Evolutionary conservation across 352 stramenopile species (phyloP), one percentile per base, ranked within the genome.

Genomic region (Pythium aristosporum): DNA sequence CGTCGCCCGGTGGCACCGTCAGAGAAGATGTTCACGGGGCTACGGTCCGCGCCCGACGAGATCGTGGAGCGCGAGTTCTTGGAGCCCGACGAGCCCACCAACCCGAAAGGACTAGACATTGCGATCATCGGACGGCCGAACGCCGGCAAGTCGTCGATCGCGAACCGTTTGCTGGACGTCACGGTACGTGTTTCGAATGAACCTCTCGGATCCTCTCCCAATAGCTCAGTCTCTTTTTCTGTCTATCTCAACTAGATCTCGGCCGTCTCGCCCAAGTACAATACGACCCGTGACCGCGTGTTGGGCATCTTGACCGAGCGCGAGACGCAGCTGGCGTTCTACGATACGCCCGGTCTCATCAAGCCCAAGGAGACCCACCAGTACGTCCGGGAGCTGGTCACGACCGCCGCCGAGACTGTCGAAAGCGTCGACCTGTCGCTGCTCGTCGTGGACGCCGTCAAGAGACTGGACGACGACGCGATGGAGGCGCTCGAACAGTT

Each of bases 261-360:
- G 20, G 87, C 87, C 3, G 87, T 96, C 5, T 96, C 87, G 8
- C 76, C 85, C 39, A 96, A 96, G 73, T 96, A 96, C 66, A 96
- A 96, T 66, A 96, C 87, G 21, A 96, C 87, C 21, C 77, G 87
- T 2, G 80, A 96, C 36, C 82, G 82, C 42, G 71, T 91, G 32
- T 72, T 96, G 39, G 87, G 87, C 21, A 90, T 96, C 30, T 71
- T 87, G 39, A 96, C 87, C 13, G 73, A 91, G 58, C 76, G 79
- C 25, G 74, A 92, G 57, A 77, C 72, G 39, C 87, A 96, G 64
- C 72, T 96, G 42, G 81, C 79, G 49, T 96, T 96, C 62, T 94
- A 92, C 69, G 87, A 96, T 61, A 96, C 87, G 23, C 87, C 87
- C 7, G 87, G 87, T 43, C 77, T 94, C 10, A 92, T 96, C 58